These are phyloP conservation scores for Lepidium didymum DNA, from an alignment of 345 rosid species.

Conservation along the genomic window DNA sequence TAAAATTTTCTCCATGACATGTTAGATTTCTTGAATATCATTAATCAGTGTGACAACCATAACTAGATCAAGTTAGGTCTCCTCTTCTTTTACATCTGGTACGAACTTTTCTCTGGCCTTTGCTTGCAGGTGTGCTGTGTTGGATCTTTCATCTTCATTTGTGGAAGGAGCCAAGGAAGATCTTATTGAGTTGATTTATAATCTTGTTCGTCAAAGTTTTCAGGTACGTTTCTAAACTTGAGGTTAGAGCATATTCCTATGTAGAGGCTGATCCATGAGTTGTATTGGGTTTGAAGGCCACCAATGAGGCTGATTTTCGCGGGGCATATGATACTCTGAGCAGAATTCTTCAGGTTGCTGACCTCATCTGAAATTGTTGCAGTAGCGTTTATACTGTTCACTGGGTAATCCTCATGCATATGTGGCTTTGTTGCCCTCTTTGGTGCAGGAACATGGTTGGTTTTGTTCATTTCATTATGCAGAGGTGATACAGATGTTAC, in stretches of 20 bases:
- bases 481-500: constrained; percentile 67
- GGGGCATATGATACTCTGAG: constrained; percentile 65
- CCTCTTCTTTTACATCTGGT: not conserved
- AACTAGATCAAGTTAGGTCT: not conserved
- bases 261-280: constrained; percentile 13
- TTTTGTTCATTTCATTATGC: constrained; percentile 56
- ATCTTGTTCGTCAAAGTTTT: constrained; percentile 48
- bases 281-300: constrained; percentile 37
- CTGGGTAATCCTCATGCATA: constrained; percentile 1
- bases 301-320: constrained; percentile 42
- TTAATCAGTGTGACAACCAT: not conserved
- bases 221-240: constrained; percentile 35
- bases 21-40: not conserved
- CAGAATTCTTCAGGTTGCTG: constrained; percentile 62
- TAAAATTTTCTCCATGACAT: not conserved
- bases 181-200: constrained; percentile 59
- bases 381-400: not conserved
- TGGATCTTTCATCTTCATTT: constrained; percentile 70
- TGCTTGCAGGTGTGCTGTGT: constrained; percentile 37
- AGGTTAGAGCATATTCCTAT: not conserved
- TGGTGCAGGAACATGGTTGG: constrained; percentile 66
- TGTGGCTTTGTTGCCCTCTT: constrained; percentile 11
- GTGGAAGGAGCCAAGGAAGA: constrained; percentile 67
- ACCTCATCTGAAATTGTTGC: constrained; percentile 9
- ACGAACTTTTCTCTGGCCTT: not conserved